Conservation (phyloP, 2,329 filamentous ascomycete species). For the Monilinia polystroma region DNA sequence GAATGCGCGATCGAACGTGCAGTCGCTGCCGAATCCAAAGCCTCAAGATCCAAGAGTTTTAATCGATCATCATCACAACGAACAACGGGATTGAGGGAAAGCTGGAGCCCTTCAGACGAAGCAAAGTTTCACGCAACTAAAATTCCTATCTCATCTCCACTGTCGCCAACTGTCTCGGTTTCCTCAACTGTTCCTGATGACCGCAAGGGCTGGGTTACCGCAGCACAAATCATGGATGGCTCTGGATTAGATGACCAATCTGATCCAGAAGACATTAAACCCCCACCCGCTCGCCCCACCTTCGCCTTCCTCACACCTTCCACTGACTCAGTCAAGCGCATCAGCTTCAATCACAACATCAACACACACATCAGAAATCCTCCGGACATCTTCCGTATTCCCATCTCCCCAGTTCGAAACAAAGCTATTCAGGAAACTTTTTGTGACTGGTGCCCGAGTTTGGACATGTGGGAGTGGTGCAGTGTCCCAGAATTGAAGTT, state of each 20-base stretch:
- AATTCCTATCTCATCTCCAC: neutral
- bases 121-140: neutral
- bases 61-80: neutral
- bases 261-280: neutral
- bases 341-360: neutral
- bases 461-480: slow-evolving; percentile 11
- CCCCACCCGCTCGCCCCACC: neutral
- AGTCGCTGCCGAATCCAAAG: neutral
- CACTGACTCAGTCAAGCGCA: too few species aligned
- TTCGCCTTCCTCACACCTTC: neutral
- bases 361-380: neutral
- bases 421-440: too few species aligned
- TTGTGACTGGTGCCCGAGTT: neutral
- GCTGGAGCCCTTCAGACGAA: slow-evolving; percentile 7
- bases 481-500: slow-evolving; percentile 13
- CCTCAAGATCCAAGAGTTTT: neutral
- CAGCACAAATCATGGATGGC: neutral
- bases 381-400: neutral
- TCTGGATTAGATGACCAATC: neutral
- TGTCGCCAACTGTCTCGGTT: neutral
- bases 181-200: neutral
- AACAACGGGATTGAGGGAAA: neutral
- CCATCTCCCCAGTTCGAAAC: neutral
- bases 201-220: neutral
- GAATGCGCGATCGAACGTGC: neutral